phyloP scores from a whole-genome alignment of 2,329 filamentous ascomycete species.

The Pseudogymnoascus verrucosus region DNA sequence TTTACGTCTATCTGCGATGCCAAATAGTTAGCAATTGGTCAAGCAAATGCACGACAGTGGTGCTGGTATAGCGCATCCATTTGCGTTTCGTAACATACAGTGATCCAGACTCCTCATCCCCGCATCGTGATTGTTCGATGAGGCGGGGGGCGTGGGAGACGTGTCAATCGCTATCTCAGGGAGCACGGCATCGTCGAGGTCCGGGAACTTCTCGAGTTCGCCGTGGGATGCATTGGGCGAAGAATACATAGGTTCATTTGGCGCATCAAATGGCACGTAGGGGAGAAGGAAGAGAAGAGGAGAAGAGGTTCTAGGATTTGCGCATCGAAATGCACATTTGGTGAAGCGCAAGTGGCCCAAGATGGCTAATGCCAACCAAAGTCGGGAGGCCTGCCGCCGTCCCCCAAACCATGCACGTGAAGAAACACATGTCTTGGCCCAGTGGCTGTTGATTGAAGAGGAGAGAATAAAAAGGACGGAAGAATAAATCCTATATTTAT shows the following conservation, averaged over 20 bases:
- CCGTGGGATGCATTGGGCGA: constrained; percentile 25
- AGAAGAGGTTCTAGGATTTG: constrained; percentile 1
- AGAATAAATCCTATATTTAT: not conserved
- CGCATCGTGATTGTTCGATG: constrained; percentile 46
- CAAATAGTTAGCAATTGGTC: constrained; percentile 5
- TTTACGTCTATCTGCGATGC: constrained; percentile 61
- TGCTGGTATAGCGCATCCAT: not conserved
- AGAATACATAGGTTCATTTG: constrained; percentile 29
- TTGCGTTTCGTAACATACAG: constrained; percentile 43
- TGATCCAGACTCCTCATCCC: constrained; percentile 75
- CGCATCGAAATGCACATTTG: constrained; percentile 5
- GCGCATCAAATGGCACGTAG: constrained; percentile 10
- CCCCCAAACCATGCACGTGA: constrained; percentile 1
- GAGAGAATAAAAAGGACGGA: not conserved
- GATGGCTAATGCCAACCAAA: not conserved
- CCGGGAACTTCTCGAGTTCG: constrained; percentile 25
- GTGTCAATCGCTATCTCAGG: constrained; percentile 9
- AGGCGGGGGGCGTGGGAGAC: not conserved
- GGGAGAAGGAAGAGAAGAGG: not conserved
- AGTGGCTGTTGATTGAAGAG: not conserved
- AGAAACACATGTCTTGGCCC: not conserved
- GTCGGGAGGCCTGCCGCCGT: not conserved
- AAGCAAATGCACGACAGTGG: constrained; percentile 8
- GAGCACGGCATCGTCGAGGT: constrained; percentile 25
- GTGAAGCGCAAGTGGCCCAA: constrained; percentile 3